Base-by-base conservation (phyloP, 306 rosid genomes). In the Malus domestica region DNA sequence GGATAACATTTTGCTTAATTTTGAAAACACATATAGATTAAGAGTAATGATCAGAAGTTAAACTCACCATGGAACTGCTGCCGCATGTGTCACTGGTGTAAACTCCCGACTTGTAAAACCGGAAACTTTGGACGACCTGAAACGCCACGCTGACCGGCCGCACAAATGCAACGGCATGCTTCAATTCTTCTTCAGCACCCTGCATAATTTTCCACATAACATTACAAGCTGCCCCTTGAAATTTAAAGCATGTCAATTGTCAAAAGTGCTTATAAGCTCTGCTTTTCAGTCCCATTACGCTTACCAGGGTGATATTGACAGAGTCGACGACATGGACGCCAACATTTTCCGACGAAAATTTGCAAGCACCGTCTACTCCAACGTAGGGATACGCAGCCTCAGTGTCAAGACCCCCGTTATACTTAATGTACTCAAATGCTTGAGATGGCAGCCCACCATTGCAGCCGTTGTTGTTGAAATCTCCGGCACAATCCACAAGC, bases 111-210 rank as follows among this genome's bases (percentile, higher is more conserved):
- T 84, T 76, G 86, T 96, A 96, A 27, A 86, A 80, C 65, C 83
- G 84, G 83, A 96, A 96, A 70, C 46, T 75, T 0, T 1, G 4
- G 60, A 85, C 88, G 70, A 86, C 98, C 83, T 96, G 49, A 83
- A 90, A 96, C 66, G 99, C 98, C 67, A 96, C 87, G 80, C 98
- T 96, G 79, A 96, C 99, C 19, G 99, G 99, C 78, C 96, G 84
- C 76, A 74, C 91, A 71, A 89, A 70, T 68, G 90, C 99, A 84
- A 96, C 90, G 4, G 99, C 99, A 73, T 92, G 89, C 89, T 92
- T 92, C 80, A 96, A 75, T 72, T 89, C 97, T 83, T 90, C 87
- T 85, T 95, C 99, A 76, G 91, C 96, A 71, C 93, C 97, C 99
- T 95, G 88, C 74, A 82, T n/a, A 49, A 66, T 19, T 66, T 66